A percentile compares a stretch with the other conserved stretches of the same genome.
phyloP scores from a whole-genome alignment of 2,329 filamentous ascomycete genomes.

The Scolecobasidium constrictum region DNA sequence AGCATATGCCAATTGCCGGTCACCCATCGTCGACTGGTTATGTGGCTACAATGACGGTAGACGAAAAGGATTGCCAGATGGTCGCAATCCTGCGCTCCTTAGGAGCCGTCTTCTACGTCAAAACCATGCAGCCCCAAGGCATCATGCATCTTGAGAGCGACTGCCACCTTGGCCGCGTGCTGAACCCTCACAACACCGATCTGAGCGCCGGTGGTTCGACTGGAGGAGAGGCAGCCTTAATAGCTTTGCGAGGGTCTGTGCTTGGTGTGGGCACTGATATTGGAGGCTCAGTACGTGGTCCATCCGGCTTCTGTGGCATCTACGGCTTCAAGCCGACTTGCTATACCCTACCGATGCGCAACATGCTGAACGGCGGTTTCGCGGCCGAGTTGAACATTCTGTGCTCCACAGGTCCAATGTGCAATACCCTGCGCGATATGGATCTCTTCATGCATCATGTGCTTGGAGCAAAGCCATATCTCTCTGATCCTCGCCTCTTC shows the following conservation, averaged over 20 bases:
- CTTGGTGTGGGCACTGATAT: slow-evolving; percentile 56
- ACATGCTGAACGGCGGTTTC: slow-evolving; percentile 44
- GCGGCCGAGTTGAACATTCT: slow-evolving; percentile 53
- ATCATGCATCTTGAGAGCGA: slow-evolving; percentile 62
- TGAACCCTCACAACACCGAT: slow-evolving; percentile 49
- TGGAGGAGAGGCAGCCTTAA: slow-evolving; percentile 55
- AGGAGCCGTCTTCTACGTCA: slow-evolving; percentile 57
- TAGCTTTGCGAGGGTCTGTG: slow-evolving; percentile 48
- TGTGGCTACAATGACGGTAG: slow-evolving; percentile 35
- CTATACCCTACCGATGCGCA: slow-evolving; percentile 48
- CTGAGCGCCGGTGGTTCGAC: slow-evolving; percentile 54
- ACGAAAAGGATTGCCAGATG: slow-evolving; percentile 45
- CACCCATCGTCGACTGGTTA: slow-evolving; percentile 35
- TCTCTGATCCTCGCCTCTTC: slow-evolving; percentile 39
- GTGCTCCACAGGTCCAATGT: slow-evolving; percentile 53
- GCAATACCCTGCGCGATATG: slow-evolving; percentile 42
- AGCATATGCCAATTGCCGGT: slow-evolving; percentile 54
- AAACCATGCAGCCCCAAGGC: slow-evolving; percentile 58
- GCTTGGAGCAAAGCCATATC: slow-evolving; percentile 37
- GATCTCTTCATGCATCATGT: slow-evolving; percentile 30
- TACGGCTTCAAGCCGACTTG: slow-evolving; percentile 47
- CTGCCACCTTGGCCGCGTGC: slow-evolving; percentile 50
- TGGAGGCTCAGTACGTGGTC: slow-evolving; percentile 43
- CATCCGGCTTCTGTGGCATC: slow-evolving; percentile 46
- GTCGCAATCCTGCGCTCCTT: slow-evolving; percentile 46